These are phyloP conservation scores for Salmacisia buchloeana DNA, from an alignment of 1,284 basidiomycete genomes.

Conservation along the genomic window DNA sequence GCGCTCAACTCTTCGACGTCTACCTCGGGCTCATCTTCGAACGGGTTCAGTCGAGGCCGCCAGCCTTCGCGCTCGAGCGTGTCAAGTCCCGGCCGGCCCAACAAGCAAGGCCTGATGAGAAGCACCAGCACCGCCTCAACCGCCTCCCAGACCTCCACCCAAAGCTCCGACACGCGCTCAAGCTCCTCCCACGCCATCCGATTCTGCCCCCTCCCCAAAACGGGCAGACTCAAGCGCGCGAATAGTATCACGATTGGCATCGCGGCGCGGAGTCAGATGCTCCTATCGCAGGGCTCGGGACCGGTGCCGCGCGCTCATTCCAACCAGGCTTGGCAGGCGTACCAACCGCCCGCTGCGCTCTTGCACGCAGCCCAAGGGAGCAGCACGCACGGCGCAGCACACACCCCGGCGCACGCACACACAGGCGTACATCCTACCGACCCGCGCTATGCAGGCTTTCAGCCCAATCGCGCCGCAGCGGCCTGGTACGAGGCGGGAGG, in stretches of 20 bases:
- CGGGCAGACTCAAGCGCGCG: conserved; percentile 37
- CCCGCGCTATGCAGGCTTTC: conserved; percentile 2
- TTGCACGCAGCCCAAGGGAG: neutral
- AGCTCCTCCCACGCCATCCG: conserved; percentile 30
- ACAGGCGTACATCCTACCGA: neutral
- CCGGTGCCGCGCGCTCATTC: conserved; percentile 6
- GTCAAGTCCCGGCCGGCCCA: neutral
- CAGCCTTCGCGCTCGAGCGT: no score
- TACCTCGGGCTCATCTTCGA: no score
- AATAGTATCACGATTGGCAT: conserved; percentile 47
- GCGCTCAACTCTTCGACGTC: neutral
- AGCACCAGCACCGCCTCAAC: neutral
- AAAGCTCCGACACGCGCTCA: neutral
- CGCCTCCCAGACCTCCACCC: neutral
- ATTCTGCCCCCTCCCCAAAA: conserved; percentile 36
- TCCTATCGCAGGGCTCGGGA: conserved; percentile 38
- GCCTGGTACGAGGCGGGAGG: conserved; percentile 10
- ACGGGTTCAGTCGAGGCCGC: no score
- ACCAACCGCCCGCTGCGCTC: neutral
- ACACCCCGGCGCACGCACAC: no score
- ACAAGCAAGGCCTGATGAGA: neutral
- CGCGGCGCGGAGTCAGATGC: conserved; percentile 38
- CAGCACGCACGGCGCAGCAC: conserved; percentile 11
- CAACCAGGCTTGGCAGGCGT: conserved; percentile 2
- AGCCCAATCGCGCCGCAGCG: neutral